These are phyloP conservation scores for Ochromonas danica DNA, from an alignment of 108 stramenopile species.

Conservation along the genomic window DNA sequence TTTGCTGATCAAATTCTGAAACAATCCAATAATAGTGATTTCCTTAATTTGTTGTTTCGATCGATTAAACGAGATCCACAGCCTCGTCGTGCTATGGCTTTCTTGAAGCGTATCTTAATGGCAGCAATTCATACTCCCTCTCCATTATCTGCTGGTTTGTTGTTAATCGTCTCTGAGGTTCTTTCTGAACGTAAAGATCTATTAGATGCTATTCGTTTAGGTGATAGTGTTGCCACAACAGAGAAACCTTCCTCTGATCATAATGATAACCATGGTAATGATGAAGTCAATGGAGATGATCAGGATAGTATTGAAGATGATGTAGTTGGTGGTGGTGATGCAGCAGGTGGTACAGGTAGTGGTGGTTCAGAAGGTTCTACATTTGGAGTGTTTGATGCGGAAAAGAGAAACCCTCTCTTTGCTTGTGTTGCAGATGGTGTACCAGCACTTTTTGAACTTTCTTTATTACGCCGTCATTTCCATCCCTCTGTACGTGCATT, in stretches of 20 bases:
- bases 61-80: not conserved
- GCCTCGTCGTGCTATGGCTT: conserved; percentile 76
- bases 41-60: conserved; percentile 14
- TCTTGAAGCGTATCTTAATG: conserved; percentile 78
- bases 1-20: conserved; percentile 43
- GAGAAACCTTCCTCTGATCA: not conserved
- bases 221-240: too few relatives aligned
- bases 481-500: conserved; percentile 93
- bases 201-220: conserved; percentile 56
- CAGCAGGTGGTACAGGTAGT: not conserved
- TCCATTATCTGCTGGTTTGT: conserved; percentile 71
- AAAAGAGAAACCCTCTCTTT: conserved; percentile 54
- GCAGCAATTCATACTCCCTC: conserved; percentile 66
- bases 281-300: not conserved
- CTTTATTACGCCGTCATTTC: conserved; percentile 73
- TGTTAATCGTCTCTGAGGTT: conserved; percentile 87
- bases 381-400: conserved; percentile 42
- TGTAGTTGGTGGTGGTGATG: not conserved
- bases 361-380: not conserved
- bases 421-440: conserved; percentile 35
- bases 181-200: conserved; percentile 64
- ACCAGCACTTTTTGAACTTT: conserved; percentile 73
- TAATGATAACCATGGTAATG: not conserved
- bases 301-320: not conserved
- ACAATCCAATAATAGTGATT: not conserved